Conservation (phyloP, 1,139 yeast species). For the Nematodospora anomalae region DNA sequence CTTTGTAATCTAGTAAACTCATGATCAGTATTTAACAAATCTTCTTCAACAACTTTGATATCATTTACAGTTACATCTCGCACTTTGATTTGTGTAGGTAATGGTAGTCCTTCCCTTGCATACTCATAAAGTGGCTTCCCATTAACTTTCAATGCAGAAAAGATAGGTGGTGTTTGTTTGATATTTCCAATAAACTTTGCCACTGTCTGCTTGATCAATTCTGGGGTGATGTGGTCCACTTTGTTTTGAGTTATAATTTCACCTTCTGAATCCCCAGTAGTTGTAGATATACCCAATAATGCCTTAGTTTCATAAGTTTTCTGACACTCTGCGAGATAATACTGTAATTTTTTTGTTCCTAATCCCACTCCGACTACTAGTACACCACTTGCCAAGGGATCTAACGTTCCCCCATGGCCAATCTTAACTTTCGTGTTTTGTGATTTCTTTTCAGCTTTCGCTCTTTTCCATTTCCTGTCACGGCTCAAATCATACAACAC, state of each 20-base stretch:
- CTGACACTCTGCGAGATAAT: slow-evolving; percentile 68
- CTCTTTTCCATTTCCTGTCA: slow-evolving; percentile 49
- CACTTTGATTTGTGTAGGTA: slow-evolving; percentile 78
- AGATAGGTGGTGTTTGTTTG: slow-evolving; percentile 92
- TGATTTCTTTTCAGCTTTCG: slow-evolving; percentile 46
- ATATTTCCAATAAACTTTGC: slow-evolving; percentile 73
- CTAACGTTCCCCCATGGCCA: slow-evolving; percentile 98
- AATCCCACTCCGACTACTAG: slow-evolving; percentile 85
- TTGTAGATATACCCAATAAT: slow-evolving; percentile 83
- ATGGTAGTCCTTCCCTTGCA: slow-evolving; percentile 83
- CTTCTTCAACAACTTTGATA: slow-evolving; percentile 52
- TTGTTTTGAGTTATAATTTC: slow-evolving; percentile 63
- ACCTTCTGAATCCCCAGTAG: slow-evolving; percentile 94
- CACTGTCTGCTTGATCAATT: slow-evolving; percentile 49
- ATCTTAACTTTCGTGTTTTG: slow-evolving; percentile 67
- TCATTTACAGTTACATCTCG: slow-evolving; percentile 66
- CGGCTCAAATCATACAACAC: slow-evolving; percentile 37
- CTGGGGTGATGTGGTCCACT: slow-evolving; percentile 58
- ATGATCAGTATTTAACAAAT: slow-evolving; percentile 57
- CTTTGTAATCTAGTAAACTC: slow-evolving; percentile 51
- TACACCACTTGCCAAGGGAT: slow-evolving; percentile 93
- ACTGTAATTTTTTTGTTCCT: slow-evolving; percentile 81
- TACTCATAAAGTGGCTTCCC: slow-evolving; percentile 94
- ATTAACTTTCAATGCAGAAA: slow-evolving; percentile 89
- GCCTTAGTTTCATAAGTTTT: slow-evolving; percentile 85